phyloP scores from a whole-genome alignment of 2,329 filamentous ascomycete species.

The Purpureocillium lavendulum region DNA sequence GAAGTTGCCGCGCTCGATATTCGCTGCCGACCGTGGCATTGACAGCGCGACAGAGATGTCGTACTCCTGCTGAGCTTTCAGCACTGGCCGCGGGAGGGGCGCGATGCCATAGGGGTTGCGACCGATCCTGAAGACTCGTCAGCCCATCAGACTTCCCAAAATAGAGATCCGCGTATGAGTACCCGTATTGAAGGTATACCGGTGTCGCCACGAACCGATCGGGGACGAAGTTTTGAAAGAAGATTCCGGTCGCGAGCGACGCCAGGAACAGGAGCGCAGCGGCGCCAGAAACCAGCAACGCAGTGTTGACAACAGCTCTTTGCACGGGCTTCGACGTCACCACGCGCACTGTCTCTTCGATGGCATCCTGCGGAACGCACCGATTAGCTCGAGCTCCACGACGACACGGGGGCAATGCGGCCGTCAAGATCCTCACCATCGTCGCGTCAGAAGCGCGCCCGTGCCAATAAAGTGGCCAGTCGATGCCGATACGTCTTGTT shows the following conservation, averaged over 20 bases:
- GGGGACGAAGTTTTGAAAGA: slow-evolving; percentile 49
- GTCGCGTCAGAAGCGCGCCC: neutral
- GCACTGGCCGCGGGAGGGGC: slow-evolving; percentile 40
- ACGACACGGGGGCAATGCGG: neutral
- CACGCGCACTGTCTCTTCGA: slow-evolving; percentile 26
- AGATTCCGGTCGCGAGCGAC: slow-evolving; percentile 39
- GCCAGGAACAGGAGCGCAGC: slow-evolving; percentile 38
- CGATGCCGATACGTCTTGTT: too few relatives aligned
- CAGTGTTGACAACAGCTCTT: slow-evolving; percentile 37
- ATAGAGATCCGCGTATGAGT: slow-evolving; percentile 12
- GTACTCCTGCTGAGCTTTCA: slow-evolving; percentile 71
- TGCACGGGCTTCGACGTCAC: slow-evolving; percentile 44
- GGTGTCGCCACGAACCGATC: slow-evolving; percentile 44
- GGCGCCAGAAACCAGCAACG: slow-evolving; percentile 34
- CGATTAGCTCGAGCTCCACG: neutral
- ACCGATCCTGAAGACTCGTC: slow-evolving; percentile 29
- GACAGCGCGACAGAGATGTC: slow-evolving; percentile 69
- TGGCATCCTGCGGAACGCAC: slow-evolving; percentile 19
- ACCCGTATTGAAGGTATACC: slow-evolving; percentile 53
- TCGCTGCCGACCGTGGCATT: slow-evolving; percentile 70
- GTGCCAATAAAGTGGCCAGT: too few relatives aligned
- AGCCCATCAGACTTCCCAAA: neutral
- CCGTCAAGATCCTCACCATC: slow-evolving; percentile 2
- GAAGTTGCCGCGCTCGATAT: slow-evolving; percentile 79
- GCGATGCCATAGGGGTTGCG: slow-evolving; percentile 45